These are phyloP conservation scores for Rutstroemia sp. DNA, from an alignment of 2,329 filamentous ascomycete genomes.

Conservation along the genomic window DNA sequence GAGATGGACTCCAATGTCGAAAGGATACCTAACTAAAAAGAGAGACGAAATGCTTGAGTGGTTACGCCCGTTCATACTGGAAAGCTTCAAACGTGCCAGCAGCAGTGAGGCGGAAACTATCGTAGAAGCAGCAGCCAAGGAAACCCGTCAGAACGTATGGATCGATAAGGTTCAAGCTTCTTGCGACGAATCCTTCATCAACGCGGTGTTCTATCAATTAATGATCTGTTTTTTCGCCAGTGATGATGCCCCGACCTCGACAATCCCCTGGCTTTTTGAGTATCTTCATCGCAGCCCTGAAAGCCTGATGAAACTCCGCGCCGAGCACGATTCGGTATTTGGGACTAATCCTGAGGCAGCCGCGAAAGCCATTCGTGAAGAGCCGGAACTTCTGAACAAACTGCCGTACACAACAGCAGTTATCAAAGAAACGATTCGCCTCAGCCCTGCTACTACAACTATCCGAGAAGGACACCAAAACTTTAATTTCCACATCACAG, in stretches of 20 bases:
- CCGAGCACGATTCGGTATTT: slow-evolving; percentile 13
- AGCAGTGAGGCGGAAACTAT: neutral
- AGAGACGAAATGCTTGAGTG: neutral
- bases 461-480: neutral
- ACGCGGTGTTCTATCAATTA: neutral
- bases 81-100: neutral
- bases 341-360: slow-evolving; percentile 4
- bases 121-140: neutral
- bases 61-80: neutral
- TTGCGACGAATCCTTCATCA: neutral
- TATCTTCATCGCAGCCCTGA: slow-evolving; percentile 5
- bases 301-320: slow-evolving; percentile 3
- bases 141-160: neutral
- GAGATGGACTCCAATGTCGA: neutral
- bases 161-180: neutral
- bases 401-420: slow-evolving; percentile 14
- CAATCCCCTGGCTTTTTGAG: neutral
- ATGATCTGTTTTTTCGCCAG: neutral
- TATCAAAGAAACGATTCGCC: slow-evolving; percentile 14
- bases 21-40: neutral
- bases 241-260: neutral
- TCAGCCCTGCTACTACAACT: slow-evolving; percentile 8
- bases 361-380: neutral
- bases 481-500: neutral
- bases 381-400: slow-evolving; percentile 11